phyloP scores from a whole-genome alignment of 257 asterid species.

The Penstemon davidsonii region DNA sequence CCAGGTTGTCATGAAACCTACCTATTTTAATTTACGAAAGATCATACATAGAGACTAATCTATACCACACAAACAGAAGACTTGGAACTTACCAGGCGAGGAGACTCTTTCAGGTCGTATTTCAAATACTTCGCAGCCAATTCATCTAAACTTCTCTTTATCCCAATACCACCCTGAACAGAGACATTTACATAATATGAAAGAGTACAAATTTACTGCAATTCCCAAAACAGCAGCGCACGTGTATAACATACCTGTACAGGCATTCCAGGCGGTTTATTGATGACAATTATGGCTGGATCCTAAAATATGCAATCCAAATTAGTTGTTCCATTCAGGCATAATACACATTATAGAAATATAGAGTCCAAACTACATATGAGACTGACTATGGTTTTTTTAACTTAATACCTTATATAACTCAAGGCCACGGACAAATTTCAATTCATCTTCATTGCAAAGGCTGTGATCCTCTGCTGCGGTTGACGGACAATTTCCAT shows the following conservation, averaged over 20 bases:
- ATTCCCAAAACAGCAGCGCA: constrained; percentile 8
- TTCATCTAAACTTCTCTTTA: constrained; percentile 80
- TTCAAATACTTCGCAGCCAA: constrained; percentile 85
- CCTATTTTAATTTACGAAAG: background rate
- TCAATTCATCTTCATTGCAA: constrained; percentile 49
- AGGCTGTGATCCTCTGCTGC: constrained; percentile 32
- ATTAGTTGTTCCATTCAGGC: constrained; percentile 22
- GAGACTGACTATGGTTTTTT: constrained; percentile 11
- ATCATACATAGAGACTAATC: too few species aligned
- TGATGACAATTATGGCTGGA: constrained; percentile 67
- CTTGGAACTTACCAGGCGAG: constrained; percentile 79
- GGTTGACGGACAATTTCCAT: constrained; percentile 41
- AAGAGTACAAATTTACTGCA: constrained; percentile 21
- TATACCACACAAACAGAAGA: constrained; percentile 16
- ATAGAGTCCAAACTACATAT: constrained; percentile 6
- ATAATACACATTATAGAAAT: constrained; percentile 19
- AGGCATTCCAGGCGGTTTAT: constrained; percentile 93
- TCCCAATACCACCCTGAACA: constrained; percentile 87
- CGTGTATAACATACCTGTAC: constrained; percentile 65
- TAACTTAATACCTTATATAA: constrained; percentile 58
- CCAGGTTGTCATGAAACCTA: constrained; percentile 12
- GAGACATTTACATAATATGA: constrained; percentile 16
- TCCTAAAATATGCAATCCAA: constrained; percentile 45
- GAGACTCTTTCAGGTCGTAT: constrained; percentile 62
- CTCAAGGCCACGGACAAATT: constrained; percentile 61